Evolutionary conservation across 192 early-diverging fungal genomes (phyloP).

Genomic region (Entophlyctis luteolus): DNA sequence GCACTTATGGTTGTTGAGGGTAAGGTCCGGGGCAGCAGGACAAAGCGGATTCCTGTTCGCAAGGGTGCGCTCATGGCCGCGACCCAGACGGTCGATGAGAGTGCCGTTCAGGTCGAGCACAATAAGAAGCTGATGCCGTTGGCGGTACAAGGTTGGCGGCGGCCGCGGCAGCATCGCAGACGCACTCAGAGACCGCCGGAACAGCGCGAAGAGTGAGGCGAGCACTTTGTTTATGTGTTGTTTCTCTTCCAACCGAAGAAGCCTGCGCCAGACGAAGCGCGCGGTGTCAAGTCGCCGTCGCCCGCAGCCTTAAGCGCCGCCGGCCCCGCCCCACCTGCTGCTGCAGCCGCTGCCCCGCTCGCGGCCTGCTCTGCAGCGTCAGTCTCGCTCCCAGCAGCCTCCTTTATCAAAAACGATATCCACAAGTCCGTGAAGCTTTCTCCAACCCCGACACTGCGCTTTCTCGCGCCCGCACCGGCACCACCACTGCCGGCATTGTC

Average conservation of each 20-base stretch:
- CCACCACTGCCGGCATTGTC: slow-evolving; percentile 22
- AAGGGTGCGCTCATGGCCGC: slow-evolving; percentile 8
- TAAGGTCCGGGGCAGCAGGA: slow-evolving; percentile 28
- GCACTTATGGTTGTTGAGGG: slow-evolving; percentile 26
- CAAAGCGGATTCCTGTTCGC: slow-evolving; percentile 30
- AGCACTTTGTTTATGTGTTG: too few species aligned
- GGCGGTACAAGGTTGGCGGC: too few species aligned
- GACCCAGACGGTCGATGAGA: slow-evolving; percentile 33
- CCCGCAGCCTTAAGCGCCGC: too few species aligned
- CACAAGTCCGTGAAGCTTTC: slow-evolving; percentile 49
- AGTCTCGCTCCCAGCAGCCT: slow-evolving; percentile 1
- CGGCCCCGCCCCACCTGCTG: background rate
- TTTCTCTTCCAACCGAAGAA: too few species aligned
- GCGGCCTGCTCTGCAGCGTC: background rate
- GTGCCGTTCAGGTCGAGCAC: slow-evolving; percentile 46
- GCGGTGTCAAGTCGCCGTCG: too few species aligned
- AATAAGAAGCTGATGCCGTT: slow-evolving; percentile 37
- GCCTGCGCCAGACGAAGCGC: too few species aligned
- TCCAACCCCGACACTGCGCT: slow-evolving; percentile 10
- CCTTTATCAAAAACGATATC: slow-evolving; percentile 50
- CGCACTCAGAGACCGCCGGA: too few species aligned
- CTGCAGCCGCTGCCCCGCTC: background rate
- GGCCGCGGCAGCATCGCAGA: too few species aligned
- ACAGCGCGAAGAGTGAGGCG: too few species aligned
- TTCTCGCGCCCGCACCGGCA: background rate